Evolutionary conservation across 164 flowering plant species (phyloP).

Genomic region (Annona cherimola): DNA sequence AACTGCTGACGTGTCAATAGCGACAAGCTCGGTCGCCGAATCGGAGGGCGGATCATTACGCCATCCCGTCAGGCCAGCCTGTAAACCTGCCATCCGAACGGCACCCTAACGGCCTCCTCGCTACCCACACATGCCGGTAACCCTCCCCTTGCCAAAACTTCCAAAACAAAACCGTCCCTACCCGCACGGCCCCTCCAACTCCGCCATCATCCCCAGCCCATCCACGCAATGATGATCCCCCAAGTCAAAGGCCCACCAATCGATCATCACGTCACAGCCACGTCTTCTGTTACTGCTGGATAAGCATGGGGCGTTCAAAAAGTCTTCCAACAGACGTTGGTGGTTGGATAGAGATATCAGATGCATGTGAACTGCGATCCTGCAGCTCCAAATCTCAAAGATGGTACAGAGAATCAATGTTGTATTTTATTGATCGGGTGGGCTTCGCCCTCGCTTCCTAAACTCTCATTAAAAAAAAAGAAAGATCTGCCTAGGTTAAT

Average conservation of each 20-base stretch:
- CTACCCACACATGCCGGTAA: slow-evolving; percentile 19
- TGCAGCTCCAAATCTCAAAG: not conserved
- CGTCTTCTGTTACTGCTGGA: no score
- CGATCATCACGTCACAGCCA: no score
- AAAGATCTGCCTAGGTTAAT: not conserved
- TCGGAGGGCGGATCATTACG: slow-evolving; percentile 66
- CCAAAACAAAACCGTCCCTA: slow-evolving; percentile 4
- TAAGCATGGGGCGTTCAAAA: no score
- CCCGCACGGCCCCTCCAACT: slow-evolving; percentile 30
- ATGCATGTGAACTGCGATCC: not conserved
- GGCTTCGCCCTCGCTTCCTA: not conserved
- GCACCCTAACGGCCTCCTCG: slow-evolving; percentile 30
- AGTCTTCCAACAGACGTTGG: not conserved
- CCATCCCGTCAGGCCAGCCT: slow-evolving; percentile 59
- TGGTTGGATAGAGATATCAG: not conserved
- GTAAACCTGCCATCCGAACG: slow-evolving; percentile 39
- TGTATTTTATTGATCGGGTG: not conserved
- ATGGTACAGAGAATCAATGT: not conserved
- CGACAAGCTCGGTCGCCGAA: slow-evolving; percentile 72
- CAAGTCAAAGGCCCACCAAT: no score
- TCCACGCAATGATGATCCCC: no score
- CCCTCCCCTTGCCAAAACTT: not conserved
- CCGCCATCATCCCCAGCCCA: no score
- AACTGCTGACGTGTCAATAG: slow-evolving; percentile 53
- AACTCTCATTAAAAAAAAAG: no score